Evolutionary conservation across 192 early-diverging fungal genomes (phyloP), one percentile per base, ranked within the genome.

Genomic region (Allomyces arbusculus): DNA sequence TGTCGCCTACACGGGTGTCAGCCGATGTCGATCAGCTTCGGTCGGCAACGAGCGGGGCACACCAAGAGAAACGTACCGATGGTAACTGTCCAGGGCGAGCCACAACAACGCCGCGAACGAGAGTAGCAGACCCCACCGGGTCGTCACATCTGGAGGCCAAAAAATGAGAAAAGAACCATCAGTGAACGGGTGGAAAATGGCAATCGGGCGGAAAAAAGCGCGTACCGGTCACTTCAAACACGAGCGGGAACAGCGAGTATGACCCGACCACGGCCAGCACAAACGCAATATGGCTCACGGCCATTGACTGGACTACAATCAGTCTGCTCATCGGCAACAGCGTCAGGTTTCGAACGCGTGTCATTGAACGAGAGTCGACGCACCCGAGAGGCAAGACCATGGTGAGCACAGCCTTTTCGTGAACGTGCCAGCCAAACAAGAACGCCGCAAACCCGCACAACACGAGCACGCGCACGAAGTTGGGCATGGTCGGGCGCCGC

Each of bases 341-440:
- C 26, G 26, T 40, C 64, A 63, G 68, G 10, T 20, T 4, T 58
- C 50, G 50, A 14, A 20, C 2, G 33, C 33, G 0, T 20, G 50
- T n/a, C 26, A 66, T 65, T 26, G 7, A 24, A 28, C 28, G 62
- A 66, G 33, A 33, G 33, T 58, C n/a, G 22, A 43, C 61, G 16
- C 44, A 28, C 40, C 9, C 72, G 73, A 75, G 69, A 55, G 73
- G 81, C 63, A 65, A 76, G 66, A 71, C 67, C 24, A 91, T 80
- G 66, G 95, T 66, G 66, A 98, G 75, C 16, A 94, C 83, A 0
- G 95, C 95, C 73, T 98, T 98, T 68, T 98, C 95, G 67, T 98
- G 95, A 20, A 98, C 95, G 76, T 98, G 95, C 93, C 93, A 98
- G 44, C 92, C 92, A 75, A 94, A 95, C 69, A 94, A 69, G 72